These are phyloP conservation scores for Scortechinia acanthostroma DNA, from an alignment of 2,329 filamentous ascomycete species.

Conservation along the genomic window DNA sequence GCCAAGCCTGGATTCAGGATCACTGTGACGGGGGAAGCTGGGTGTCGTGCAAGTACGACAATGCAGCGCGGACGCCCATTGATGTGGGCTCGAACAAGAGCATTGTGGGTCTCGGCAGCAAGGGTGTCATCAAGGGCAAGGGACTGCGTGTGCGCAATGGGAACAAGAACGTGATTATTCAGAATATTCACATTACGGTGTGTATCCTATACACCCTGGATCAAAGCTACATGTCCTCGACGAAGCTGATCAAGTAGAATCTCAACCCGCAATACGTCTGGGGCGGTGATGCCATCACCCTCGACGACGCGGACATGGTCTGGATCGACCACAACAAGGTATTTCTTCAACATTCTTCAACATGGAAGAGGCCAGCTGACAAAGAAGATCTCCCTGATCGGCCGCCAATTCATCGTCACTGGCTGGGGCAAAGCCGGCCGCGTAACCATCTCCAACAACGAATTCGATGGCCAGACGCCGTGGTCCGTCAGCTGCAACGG, in stretches of 20 bases:
- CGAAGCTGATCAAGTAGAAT: slow-evolving; percentile 6
- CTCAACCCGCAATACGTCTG: slow-evolving; percentile 29
- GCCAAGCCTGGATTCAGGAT: slow-evolving; percentile 1
- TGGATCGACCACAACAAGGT: slow-evolving; percentile 25
- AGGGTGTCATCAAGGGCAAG: slow-evolving; percentile 24
- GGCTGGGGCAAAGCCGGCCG: slow-evolving; percentile 21
- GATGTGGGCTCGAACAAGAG: slow-evolving; percentile 28
- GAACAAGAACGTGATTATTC: slow-evolving; percentile 23
- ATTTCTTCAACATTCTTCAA: neutral
- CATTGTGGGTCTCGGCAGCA: slow-evolving; percentile 25
- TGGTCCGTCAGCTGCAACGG: slow-evolving; percentile 7
- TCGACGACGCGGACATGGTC: slow-evolving; percentile 15
- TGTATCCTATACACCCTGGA: too few species aligned
- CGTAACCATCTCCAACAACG: slow-evolving; percentile 27
- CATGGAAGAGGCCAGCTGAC: neutral
- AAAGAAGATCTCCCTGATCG: slow-evolving; percentile 24
- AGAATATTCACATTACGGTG: slow-evolving; percentile 27
- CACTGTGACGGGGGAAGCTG: slow-evolving; percentile 3
- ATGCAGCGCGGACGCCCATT: slow-evolving; percentile 16
- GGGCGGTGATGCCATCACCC: slow-evolving; percentile 27
- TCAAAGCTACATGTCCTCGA: neutral
- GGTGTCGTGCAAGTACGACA: slow-evolving; percentile 17
- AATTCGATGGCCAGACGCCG: slow-evolving; percentile 24
- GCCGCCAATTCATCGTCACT: slow-evolving; percentile 27
- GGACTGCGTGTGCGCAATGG: slow-evolving; percentile 20